A percentile compares a stretch with the other conserved stretches of the same genome.
Conservation (phyloP, 1,139 yeast genomes). For the Yarrowia galli region DNA sequence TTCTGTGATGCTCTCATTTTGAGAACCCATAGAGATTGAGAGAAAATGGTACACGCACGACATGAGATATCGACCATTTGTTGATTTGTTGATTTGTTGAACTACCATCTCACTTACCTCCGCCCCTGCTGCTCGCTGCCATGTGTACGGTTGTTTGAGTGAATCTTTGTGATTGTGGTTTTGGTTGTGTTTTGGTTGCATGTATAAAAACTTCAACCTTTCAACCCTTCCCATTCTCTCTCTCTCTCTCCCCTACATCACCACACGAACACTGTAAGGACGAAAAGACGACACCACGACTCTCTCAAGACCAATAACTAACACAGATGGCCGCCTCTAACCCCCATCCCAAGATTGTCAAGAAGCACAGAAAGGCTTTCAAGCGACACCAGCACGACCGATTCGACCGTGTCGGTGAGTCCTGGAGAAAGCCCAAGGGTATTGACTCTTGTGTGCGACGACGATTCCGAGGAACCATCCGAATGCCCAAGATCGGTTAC, state of each 20-base stretch:
- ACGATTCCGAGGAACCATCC: slow-evolving; percentile 99
- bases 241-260: neutral
- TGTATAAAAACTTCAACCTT: neutral
- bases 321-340: slow-evolving; percentile 90
- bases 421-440: slow-evolving; percentile 99
- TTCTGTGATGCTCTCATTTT: slow-evolving; percentile 1
- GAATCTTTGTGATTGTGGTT: neutral
- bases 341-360: slow-evolving; percentile 99
- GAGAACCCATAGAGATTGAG: neutral
- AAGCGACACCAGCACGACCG: slow-evolving; percentile 99
- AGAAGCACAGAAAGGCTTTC: slow-evolving; percentile 99
- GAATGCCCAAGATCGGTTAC: slow-evolving; percentile 99
- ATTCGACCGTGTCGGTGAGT: slow-evolving; percentile 96
- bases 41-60: neutral
- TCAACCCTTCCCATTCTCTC: neutral
- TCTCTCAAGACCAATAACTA: slow-evolving; percentile 3
- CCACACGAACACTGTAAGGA: slow-evolving; percentile 21
- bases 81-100: too few relatives aligned
- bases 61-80: neutral
- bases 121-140: neutral
- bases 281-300: neutral
- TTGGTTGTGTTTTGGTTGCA: neutral
- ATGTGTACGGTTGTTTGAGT: slow-evolving; percentile 7
- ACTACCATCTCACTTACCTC: neutral
- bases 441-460: slow-evolving; percentile 99